Base-by-base conservation (phyloP, 805 yeast species). In the Monosporozyma unispora region DNA sequence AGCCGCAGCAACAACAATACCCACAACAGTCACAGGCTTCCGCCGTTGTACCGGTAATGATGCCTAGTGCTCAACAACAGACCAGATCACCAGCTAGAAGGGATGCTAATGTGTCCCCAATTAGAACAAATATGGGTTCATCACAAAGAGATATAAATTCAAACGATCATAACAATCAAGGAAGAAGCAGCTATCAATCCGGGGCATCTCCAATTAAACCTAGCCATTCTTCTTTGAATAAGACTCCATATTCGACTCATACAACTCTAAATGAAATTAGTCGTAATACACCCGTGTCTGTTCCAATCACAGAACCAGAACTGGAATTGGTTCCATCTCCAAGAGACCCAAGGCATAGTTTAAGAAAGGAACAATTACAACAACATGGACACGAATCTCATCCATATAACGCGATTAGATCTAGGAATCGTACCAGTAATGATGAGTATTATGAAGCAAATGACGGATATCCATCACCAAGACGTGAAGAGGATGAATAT, bases 221-320 rank as follows among this genome's bases (percentile, higher is more conserved):
- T 10, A 22, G 18, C 14, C 42, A 28, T 22, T 39, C 42, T 9
- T 50, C 57, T 18, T 47, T 61, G 23, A 56, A 49, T 25, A 60
- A 54, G 29, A 52, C 59, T 3, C 64, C 66, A 3, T 62, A 62
- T 48, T 47, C 61, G 7, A 55, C 51, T 16, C 50, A 54, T 35
- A 52, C 58, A 7, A 60, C 63, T 4, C 44, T 60, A 4, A 54
- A 50, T 25, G 55, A 57, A 35, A 53, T 54, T 10, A 58, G 55
- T 42, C 52, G 50, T 16, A 52, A 51, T 16, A 38, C 23, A 12
- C 54, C 53, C 10, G 18, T 42, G 4, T 19, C 40, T 25, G 16
- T 44, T 7, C 28, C 27, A 5, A n/a, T 42, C 12, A 33, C 40
- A 19, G 46, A 44, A 8, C 40, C 40, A 2, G 28, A 39, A 44